Evolutionary conservation across 1,284 basidiomycete species (phyloP), one percentile per base, ranked within the genome.

Genomic region (Ustilago loliicola): DNA sequence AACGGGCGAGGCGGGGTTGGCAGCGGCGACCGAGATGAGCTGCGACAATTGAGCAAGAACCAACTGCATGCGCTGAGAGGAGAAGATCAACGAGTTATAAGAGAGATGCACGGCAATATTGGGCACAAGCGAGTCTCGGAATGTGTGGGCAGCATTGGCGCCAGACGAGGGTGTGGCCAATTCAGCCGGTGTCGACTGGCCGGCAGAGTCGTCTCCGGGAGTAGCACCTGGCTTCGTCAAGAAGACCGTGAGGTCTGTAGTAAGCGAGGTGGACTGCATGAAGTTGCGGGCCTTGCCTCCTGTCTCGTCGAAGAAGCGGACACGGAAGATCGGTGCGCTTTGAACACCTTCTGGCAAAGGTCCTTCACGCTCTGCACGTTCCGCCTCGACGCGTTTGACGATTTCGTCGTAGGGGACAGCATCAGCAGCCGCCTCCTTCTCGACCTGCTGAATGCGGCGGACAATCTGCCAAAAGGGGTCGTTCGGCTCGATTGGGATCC

Each of bases 1-100:
- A 1, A 86, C 78, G 1, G 81, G 77, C 58, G 83, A 80, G 27
- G 84, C 74, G 17, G 88, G 84, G 88, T 88, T 56, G 91, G 75
- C 89, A 1, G 94, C 92, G 63, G 92, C 93, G 55, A 87, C 84
- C 73, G 91, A 90, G 19, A 99, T 88, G 23, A 99, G 89, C 32
- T 91, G 89, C 1, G 93, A 91, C 30, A 99, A 91, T 82, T 98
- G 97, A 62, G 95, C 94, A 25, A 97, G 89, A 57, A 97, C 91
- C 78, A 89, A 90, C 6, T 90, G 88, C 53, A 98, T 94, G 21
- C 97, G 90, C 2, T 90, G 87, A 17, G 92, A 89, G 1, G 93
- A 93, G 88, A 99, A 99, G 36, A 99, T 89, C 25, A 99, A 90
- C 30, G 96, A 96, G 89, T 99, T 98, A 90, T 98, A 98, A 34